Base-by-base conservation (phyloP, 345 rosid genomes). In the Theobroma cacao region DNA sequence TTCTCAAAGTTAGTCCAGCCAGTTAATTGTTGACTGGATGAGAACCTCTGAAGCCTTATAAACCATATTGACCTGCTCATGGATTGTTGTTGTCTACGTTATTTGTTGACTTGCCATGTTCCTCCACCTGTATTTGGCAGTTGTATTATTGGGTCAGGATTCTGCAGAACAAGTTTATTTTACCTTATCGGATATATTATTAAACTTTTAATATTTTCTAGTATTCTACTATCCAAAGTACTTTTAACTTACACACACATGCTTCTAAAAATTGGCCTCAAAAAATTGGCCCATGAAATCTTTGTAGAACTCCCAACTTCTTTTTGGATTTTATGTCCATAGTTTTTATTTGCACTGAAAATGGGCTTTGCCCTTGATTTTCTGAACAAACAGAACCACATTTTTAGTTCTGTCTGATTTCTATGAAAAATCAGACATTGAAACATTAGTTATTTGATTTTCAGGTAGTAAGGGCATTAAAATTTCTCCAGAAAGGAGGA, bases 391-490 rank as follows among this genome's bases (percentile, higher is more conserved):
- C 10, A 11, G 28, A 74, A 38, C 34, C 52, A 56, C 66, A 74
- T 26, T 67, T 8, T 24, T 11, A 36, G 66, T 40, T 67, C 13
- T 45, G 5, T 59, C 40, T 18, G n/a, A 22, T 26, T 41, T 38
- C 45, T 61, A 31, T 53, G 61, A 34, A 75, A 66, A 73, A 33
- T 28, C 52, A 47, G 80, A 47, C 33, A 38, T 28, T 80, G 58
- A 82, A 72, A 64, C 28, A 12, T 52, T 14, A 34, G 1, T 60
- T 17, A 67, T 71, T 52, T 48, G 60, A 38, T 74, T 77, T 88
- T 63, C 88, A 95, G 98, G 98, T 92, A 79, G 98, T 95, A 74
- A 90, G 98, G 85, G 98, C 98, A 50, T 82, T 95, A 75, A 80
- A 72, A 68, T 85, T 87, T 86, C 87, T 92, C 74, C 99, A 89